These are phyloP conservation scores for Rhododendron ferrugineum DNA, from an alignment of 148 eudicot genomes.

Conservation along the genomic window DNA sequence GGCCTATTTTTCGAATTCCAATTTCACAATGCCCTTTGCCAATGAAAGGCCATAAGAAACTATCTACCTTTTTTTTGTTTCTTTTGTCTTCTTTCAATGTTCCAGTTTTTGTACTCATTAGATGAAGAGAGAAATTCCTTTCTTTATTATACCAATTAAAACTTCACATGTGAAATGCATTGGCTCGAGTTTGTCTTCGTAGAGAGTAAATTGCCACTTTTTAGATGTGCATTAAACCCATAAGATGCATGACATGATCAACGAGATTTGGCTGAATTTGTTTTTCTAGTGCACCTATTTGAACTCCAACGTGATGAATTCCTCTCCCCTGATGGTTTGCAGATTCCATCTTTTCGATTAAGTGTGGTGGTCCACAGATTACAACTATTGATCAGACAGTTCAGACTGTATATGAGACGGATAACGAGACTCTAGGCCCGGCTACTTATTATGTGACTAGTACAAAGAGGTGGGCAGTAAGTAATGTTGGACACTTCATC, in stretches of 20 bases:
- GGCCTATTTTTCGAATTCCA: neutral
- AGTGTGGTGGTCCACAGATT: constrained; percentile 68
- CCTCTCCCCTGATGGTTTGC: constrained; percentile 13
- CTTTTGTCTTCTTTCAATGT: neutral
- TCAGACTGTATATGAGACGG: constrained; percentile 40
- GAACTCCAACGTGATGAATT: neutral
- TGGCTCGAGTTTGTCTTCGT: neutral
- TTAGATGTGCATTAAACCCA: neutral
- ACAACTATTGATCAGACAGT: constrained; percentile 25
- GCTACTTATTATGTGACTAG: constrained; percentile 45
- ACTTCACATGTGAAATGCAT: neutral
- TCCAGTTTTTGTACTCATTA: neutral
- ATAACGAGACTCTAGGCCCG: constrained; percentile 54
- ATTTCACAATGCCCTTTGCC: neutral
- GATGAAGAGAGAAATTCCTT: neutral
- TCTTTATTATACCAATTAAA: neutral
- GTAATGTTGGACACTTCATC: constrained; percentile 51
- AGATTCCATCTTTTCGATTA: constrained; percentile 70
- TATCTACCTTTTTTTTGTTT: neutral
- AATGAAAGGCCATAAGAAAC: constrained; percentile 47
- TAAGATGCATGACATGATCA: neutral
- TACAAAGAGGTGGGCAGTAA: constrained; percentile 66
- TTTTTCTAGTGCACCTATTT: neutral
- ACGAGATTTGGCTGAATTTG: neutral
- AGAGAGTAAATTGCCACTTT: neutral